Conservation (phyloP, 225 moss, liverwort and hornwort genomes). For the Pleurozium schreberi region DNA sequence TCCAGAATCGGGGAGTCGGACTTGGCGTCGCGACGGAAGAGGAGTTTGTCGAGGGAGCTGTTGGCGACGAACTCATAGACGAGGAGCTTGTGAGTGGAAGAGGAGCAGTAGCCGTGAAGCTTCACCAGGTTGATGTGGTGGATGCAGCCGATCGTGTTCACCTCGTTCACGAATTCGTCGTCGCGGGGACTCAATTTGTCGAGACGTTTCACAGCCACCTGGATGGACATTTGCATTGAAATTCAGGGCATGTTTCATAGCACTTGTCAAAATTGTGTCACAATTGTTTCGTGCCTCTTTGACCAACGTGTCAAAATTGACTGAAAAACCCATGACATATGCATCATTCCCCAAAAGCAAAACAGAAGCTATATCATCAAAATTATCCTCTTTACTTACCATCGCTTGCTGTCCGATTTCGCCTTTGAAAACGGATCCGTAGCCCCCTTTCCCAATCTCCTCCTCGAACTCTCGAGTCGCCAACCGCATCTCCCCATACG, state of each 20-base stretch:
- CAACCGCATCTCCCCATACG: neutral
- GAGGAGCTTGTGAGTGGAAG: slow-evolving; percentile 14
- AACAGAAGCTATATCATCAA: neutral
- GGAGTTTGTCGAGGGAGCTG: slow-evolving; percentile 40
- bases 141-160: slow-evolving; percentile 38
- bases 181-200: neutral
- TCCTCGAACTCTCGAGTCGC: neutral
- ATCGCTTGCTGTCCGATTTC: neutral
- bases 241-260: neutral
- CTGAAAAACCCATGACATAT: neutral
- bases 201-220: neutral
- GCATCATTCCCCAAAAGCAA: too few species aligned
- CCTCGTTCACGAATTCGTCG: slow-evolving; percentile 36
- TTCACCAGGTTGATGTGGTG: slow-evolving; percentile 42
- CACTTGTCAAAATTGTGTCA: neutral
- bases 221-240: neutral
- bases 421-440: neutral
- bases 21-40: neutral
- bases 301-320: neutral
- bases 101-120: slow-evolving; percentile 39
- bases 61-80: slow-evolving; percentile 40
- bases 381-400: neutral
- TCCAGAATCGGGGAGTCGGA: slow-evolving; percentile 9
- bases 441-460: neutral
- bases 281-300: neutral